A percentile compares a stretch with the other conserved stretches of the same genome.
Evolutionary conservation across 2,329 filamentous ascomycete genomes (phyloP).

Genomic region (Sphaerostilbella broomeana): DNA sequence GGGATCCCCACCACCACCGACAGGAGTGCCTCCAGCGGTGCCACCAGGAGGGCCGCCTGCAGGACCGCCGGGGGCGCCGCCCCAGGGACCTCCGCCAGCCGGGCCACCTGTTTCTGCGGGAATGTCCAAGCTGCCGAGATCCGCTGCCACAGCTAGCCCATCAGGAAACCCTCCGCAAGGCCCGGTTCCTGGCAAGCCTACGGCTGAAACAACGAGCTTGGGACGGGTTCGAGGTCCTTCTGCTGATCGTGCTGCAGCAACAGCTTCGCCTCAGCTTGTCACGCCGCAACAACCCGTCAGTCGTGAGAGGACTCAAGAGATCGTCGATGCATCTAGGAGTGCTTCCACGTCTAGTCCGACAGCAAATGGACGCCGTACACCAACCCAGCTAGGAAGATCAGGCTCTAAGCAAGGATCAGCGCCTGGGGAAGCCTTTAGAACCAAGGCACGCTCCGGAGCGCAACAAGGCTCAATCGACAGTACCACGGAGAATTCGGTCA

Average conservation of each 20-base stretch:
- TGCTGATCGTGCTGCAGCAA: slow-evolving; percentile 35
- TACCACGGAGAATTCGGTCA: slow-evolving; percentile 50
- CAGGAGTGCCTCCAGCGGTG: slow-evolving; percentile 3
- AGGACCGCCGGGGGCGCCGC: slow-evolving; percentile 15
- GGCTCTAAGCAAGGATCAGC: slow-evolving; percentile 31
- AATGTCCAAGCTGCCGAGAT: slow-evolving; percentile 32
- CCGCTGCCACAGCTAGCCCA: slow-evolving; percentile 27
- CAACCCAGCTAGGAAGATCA: slow-evolving; percentile 43
- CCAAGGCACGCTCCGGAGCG: slow-evolving; percentile 27
- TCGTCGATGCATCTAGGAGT: slow-evolving; percentile 38
- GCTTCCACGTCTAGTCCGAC: slow-evolving; percentile 14
- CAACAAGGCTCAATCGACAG: slow-evolving; percentile 64
- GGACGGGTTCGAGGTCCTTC: slow-evolving; percentile 45
- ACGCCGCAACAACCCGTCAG: slow-evolving; percentile 36
- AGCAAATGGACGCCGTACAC: slow-evolving; percentile 58
- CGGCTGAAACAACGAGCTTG: slow-evolving; percentile 33
- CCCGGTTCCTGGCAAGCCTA: slow-evolving; percentile 44
- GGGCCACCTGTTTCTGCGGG: too few relatives aligned
- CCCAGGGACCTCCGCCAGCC: slow-evolving; percentile 20
- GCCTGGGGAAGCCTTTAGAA: slow-evolving; percentile 27
- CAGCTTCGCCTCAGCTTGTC: slow-evolving; percentile 31
- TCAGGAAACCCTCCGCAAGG: slow-evolving; percentile 50
- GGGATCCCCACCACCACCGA: slow-evolving; percentile 27
- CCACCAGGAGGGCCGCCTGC: slow-evolving; percentile 7
- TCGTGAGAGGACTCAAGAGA: slow-evolving; percentile 30